Base-by-base conservation (phyloP, 2,329 filamentous ascomycete genomes). In the Paraphaeosphaeria minitans region DNA sequence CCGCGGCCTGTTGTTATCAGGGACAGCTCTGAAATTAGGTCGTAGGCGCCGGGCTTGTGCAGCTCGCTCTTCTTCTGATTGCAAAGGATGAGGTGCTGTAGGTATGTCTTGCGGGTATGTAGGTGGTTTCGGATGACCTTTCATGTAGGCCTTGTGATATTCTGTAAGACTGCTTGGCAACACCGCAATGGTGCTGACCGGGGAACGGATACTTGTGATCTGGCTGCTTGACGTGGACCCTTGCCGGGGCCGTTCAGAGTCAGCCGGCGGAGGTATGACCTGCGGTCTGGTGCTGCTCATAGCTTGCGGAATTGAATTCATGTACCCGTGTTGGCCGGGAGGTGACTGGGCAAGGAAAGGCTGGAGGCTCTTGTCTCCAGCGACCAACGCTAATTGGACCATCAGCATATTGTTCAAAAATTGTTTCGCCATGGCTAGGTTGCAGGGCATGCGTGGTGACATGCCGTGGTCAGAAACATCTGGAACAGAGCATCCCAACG, bases 121-220 rank as follows among this genome's bases (percentile, higher is more conserved):
- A 0, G 64, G 55, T 6, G 74, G 70, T 58, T 79, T 78, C 8
- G 78, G 77, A 51, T 81, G 77, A 56, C 89, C 87, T 73, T 93
- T 89, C 85, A 98, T 94, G 66, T 90, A 95, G 54, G 95, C 93
- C 62, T 89, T 89, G 77, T 99, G 95, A 60, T 96, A 96, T 33
- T 91, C 88, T 7, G 95, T 92, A 45, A 99, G 80, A 77, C 93
- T 97, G 65, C 91, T 96, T 3, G 95, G 93, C 12, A 99, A 81
- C 50, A 99, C 92, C 61, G 92, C 92, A 53, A 99, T 91, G 66
- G 96, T 97, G 77, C 90, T 96, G 51, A 82, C 71, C 54, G 79
- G 79, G 52, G 77, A 79, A 10, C 81, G 77, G 16, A 76, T 67
- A 16, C 68, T 71, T 9, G 77, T 61, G 35, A 71, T 74, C 59